phyloP scores from a whole-genome alignment of 495 filamentous ascomycete genomes.

The Immersiella caudata region DNA sequence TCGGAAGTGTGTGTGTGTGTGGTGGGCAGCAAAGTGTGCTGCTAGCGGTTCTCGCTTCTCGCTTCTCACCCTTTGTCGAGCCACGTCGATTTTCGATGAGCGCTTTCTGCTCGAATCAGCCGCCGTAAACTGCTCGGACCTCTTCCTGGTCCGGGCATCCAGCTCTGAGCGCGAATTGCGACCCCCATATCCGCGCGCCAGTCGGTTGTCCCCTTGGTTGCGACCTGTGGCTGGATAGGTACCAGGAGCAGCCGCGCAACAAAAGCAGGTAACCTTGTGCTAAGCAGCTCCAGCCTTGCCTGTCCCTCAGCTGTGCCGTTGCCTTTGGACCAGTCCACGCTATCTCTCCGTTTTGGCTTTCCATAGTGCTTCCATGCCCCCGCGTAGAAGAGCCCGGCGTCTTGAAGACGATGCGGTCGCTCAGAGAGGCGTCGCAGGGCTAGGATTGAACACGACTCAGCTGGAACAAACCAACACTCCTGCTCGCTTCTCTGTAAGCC shows the following conservation, averaged over 20 bases:
- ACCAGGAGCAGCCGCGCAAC: conserved; percentile 6
- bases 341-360: conserved; percentile 7
- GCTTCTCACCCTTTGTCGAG: conserved; percentile 9
- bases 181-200: conserved; percentile 26
- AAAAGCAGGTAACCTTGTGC: not conserved
- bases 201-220: conserved; percentile 14
- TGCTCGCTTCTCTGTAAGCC: not conserved
- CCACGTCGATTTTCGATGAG: conserved; percentile 12
- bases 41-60: conserved; percentile 1
- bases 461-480: not conserved
- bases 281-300: not conserved
- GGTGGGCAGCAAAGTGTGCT: not conserved
- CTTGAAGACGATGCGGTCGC: conserved; percentile 29
- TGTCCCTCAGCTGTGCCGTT: not conserved
- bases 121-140: conserved; percentile 18
- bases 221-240: conserved; percentile 7
- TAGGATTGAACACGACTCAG: conserved; percentile 33
- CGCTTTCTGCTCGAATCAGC: conserved; percentile 21
- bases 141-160: conserved; percentile 15
- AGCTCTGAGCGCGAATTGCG: conserved; percentile 9
- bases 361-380: conserved; percentile 21
- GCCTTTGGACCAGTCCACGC: not conserved
- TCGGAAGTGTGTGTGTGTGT: conserved; percentile 4
- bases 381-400: conserved; percentile 28
- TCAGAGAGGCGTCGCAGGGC: conserved; percentile 16